phyloP scores from a whole-genome alignment of 805 yeast genomes.

The Candida tibetensis region DNA sequence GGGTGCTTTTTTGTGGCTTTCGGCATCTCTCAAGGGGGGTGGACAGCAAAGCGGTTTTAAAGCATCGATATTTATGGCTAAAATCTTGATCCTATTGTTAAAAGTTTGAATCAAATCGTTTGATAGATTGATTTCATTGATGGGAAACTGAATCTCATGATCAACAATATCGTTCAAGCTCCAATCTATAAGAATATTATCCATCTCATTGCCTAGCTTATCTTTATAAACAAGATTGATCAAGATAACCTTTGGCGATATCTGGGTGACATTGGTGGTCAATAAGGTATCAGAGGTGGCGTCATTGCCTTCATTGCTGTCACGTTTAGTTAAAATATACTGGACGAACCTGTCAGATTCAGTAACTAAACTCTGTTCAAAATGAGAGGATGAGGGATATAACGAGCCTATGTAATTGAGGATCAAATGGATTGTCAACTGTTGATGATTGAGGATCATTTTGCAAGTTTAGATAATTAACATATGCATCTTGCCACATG shows the following conservation, averaged over 20 bases:
- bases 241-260: constrained; percentile 7
- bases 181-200: constrained; percentile 25
- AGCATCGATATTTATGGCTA: constrained; percentile 2
- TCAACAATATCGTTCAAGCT: constrained; percentile 11
- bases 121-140: constrained; percentile 19
- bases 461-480: too few relatives aligned
- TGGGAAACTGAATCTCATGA: constrained; percentile 19
- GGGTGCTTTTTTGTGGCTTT: constrained; percentile 3
- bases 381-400: constrained; percentile 9
- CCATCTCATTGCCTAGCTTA: constrained; percentile 13
- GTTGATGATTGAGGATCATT: constrained; percentile 18
- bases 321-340: constrained; percentile 9
- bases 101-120: constrained; percentile 19
- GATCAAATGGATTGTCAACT: constrained; percentile 21
- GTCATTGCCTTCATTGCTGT: constrained; percentile 2
- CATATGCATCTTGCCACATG: too few relatives aligned
- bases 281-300: constrained; percentile 3
- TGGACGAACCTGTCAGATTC: constrained; percentile 12
- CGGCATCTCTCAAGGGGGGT: not conserved
- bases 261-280: constrained; percentile 9
- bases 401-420: constrained; percentile 18
- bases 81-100: constrained; percentile 12
- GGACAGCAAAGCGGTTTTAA: constrained; percentile 3
- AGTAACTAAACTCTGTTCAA: constrained; percentile 4
- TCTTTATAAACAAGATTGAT: constrained; percentile 10